Base-by-base conservation (phyloP, 805 yeast species). In the Lipomyces oligophaga region DNA sequence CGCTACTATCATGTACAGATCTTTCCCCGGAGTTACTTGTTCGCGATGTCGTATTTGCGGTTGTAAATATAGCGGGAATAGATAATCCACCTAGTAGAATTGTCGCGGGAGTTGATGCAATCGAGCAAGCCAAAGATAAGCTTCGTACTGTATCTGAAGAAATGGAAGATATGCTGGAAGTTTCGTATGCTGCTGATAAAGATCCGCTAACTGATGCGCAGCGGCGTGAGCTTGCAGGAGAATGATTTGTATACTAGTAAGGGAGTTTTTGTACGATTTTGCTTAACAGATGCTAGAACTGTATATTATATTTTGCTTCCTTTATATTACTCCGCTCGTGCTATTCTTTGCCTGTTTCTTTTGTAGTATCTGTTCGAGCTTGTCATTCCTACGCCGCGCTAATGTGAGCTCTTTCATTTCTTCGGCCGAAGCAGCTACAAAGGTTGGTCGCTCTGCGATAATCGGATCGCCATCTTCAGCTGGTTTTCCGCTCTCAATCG, bases 31-130 rank as follows among this genome's bases (percentile, higher is more conserved):
- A 53, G 13, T 18, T 45, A 25, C 45, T 57, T 11, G 59, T 60
- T 25, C 39, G 46, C 7, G 58, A 61, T 26, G 49, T 58, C 25
- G 50, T 49, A 22, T 20, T 33, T n/a, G 54, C 62, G 2, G 50
- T 64, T 27, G 41, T 54, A 27, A 49, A 48, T 11, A 54, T 64
- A 6, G 67, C 65, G 7, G 67, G 66, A 4, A 51, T 60, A 27
- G 61, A 55, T 20, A 61, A 64, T 42, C 67, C 67, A 7, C 67
- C 67, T 2, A 45, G 57, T 15, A 44, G 63, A 5, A 45, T 64
- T n/a, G 54, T 60, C 13, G 59, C 59, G 4, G 67, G 67, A 8
- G 47, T 42, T 5, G 63, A 54, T 8, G 61, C 65, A 1, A 58
- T 62, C n/a, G 60, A 52, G 21, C 62, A 60, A 44, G 49, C 63